Base-by-base conservation (phyloP, 768 basidiomycete genomes). In the Erythrobasidium yunnanense region DNA sequence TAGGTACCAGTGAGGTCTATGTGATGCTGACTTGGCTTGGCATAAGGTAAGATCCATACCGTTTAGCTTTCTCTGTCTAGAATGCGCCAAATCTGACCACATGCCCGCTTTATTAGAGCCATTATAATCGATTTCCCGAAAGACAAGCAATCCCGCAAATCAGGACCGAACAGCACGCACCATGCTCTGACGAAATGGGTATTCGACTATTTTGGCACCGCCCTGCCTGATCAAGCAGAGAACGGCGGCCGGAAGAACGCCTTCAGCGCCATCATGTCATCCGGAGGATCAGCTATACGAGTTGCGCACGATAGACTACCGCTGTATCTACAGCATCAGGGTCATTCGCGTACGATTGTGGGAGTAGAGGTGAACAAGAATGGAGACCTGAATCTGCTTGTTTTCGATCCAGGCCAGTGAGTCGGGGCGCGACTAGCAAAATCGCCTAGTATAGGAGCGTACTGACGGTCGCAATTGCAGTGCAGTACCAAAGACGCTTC, bases 1-100 rank as follows among this genome's bases (percentile, higher is more conserved):
- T 74, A 47, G 73, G 73, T 2, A 70, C 73, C 35, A 70, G 68
- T 35, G 73, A 74, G 66, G 53, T 71, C n/a, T 74, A 68, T 46
- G 57, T 56, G 2, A 66, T 68, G 23, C 49, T 74, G 8, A 56
- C 67, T 4, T 70, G 53, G 42, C 49, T 72, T 1, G 72, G 72
- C 0, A 38, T 73, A 15, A 42, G 68, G 70, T 69, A 17, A 11
- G 69, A 20, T 1, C 34, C 38, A 13, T 22, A n/a, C n/a, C 11
- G 38, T 42, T n/a, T n/a, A 42, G n/a, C 38, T 42, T 11, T 42
- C 4, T 33, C 20, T 38, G 18, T 6, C 18, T 2, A 0, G 38
- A 11, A n/a, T n/a, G n/a, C 38, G 38, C 38, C 38, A n/a, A n/a
- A n/a, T n/a, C n/a, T n/a, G n/a, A n/a, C n/a, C n/a, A n/a, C n/a